These are phyloP conservation scores for Pseudogymnoascus sp. DNA, from an alignment of 2,329 filamentous ascomycete species.

Conservation along the genomic window DNA sequence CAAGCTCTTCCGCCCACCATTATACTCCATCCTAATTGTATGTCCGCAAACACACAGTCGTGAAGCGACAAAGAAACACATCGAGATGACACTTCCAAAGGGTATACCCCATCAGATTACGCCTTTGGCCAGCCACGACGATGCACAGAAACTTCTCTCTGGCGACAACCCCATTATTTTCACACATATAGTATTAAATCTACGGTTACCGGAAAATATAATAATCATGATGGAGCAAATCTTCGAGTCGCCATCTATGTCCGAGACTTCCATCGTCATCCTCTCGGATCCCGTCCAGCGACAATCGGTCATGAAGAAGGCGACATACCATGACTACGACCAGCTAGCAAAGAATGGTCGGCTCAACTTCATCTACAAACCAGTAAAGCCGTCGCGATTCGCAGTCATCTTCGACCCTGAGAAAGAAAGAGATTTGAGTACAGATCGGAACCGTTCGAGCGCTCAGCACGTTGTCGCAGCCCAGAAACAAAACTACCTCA, in stretches of 20 bases:
- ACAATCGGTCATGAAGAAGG: conserved; percentile 67
- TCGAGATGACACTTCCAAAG: conserved; percentile 84
- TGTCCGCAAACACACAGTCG: conserved; percentile 81
- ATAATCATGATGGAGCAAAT: conserved; percentile 68
- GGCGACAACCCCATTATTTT: conserved; percentile 64
- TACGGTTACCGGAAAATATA: conserved; percentile 68
- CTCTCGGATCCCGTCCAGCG: conserved; percentile 86
- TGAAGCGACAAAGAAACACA: conserved; percentile 81
- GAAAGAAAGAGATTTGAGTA: conserved; percentile 68
- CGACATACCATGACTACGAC: conserved; percentile 54
- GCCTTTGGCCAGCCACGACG: conserved; percentile 58
- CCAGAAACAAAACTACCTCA: conserved; percentile 73
- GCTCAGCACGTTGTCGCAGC: conserved; percentile 72
- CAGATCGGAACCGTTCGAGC: conserved; percentile 70
- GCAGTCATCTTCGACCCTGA: conserved; percentile 77
- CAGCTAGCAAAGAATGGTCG: conserved; percentile 55
- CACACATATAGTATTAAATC: conserved; percentile 82
- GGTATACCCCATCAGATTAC: conserved; percentile 78
- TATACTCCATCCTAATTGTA: conserved; percentile 85
- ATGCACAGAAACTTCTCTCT: conserved; percentile 63
- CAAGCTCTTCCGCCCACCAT: conserved; percentile 48
- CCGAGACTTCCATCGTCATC: conserved; percentile 63
- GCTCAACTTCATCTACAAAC: conserved; percentile 85
- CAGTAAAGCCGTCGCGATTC: conserved; percentile 85
- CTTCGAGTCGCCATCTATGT: conserved; percentile 46